Conservation (phyloP, 768 basidiomycete species). For the Mycena haematopus region DNA sequence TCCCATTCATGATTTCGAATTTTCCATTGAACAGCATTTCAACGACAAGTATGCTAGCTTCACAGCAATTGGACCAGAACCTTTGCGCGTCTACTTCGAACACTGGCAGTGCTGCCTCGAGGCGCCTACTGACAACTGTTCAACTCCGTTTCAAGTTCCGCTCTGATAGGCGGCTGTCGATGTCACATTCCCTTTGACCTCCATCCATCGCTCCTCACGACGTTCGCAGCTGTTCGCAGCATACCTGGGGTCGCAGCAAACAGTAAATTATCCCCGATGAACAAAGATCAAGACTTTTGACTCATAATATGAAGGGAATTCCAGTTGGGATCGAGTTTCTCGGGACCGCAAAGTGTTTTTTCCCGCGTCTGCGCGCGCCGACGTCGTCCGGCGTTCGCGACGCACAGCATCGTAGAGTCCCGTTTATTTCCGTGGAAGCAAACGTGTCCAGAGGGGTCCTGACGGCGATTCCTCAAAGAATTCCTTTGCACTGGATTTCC, state of each 20-base stretch:
- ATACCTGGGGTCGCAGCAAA: too few relatives aligned
- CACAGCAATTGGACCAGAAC: not conserved
- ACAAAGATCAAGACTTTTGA: not conserved
- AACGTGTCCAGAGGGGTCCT: constrained; percentile 6
- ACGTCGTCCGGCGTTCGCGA: not conserved
- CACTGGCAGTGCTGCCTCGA: constrained; percentile 11
- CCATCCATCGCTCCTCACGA: not conserved
- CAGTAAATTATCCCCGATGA: not conserved
- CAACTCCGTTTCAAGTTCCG: constrained; percentile 2
- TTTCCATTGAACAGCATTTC: not conserved
- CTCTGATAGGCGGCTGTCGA: constrained; percentile 15
- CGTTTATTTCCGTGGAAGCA: not conserved
- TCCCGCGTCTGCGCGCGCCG: not conserved
- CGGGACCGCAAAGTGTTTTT: constrained; percentile 4
- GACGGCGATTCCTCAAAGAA: constrained; percentile 10
- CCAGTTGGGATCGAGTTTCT: not conserved
- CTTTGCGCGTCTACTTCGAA: not conserved
- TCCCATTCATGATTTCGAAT: not conserved
- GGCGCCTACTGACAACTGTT: not conserved
- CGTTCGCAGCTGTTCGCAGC: not conserved
- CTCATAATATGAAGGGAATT: not conserved
- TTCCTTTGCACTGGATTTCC: constrained; percentile 21
- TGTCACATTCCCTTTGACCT: constrained; percentile 1
- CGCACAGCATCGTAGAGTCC: constrained; percentile 6
- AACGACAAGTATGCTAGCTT: not conserved